Percentiles rank a stretch among this genome's conserved stretches.
phyloP scores from a whole-genome alignment of 352 stramenopile species.

The Thalassiosira sp. region DNA sequence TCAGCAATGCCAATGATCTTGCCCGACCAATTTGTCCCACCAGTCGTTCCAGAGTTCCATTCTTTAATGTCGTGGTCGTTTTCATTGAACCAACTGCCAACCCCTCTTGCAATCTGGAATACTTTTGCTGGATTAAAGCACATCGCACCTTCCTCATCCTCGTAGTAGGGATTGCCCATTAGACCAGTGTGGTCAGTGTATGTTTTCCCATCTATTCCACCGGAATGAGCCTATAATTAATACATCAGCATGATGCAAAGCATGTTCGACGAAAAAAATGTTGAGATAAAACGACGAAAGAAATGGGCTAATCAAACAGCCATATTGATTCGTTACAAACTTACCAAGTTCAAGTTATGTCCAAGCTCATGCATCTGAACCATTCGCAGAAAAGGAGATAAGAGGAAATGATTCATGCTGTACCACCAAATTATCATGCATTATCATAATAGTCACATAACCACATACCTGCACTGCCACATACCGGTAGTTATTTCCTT shows the following conservation, averaged over 20 bases:
- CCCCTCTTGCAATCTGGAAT: constrained; percentile 38
- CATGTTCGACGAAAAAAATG: neutral
- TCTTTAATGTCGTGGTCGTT: constrained; percentile 2
- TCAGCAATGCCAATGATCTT: constrained; percentile 52
- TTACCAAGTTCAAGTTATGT: constrained; percentile 26
- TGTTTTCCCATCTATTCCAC: constrained; percentile 26
- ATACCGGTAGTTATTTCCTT: constrained; percentile 41
- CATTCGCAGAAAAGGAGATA: no score
- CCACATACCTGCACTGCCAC: constrained; percentile 13
- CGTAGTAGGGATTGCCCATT: constrained; percentile 48
- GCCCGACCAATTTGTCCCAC: constrained; percentile 19
- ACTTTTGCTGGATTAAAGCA: constrained; percentile 59
- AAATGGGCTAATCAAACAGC: neutral
- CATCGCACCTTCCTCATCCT: constrained; percentile 39
- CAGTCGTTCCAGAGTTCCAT: constrained; percentile 18
- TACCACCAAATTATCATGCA: constrained; percentile 30
- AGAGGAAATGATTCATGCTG: no score
- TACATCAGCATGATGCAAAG: neutral
- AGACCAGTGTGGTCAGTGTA: constrained; percentile 41
- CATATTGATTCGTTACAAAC: no score
- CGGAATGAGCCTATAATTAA: constrained; percentile 25
- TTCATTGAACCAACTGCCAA: constrained; percentile 34
- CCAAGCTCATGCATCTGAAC: constrained; percentile 13
- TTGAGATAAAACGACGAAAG: neutral
- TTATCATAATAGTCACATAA: no score